These are phyloP conservation scores for Rosa chinensis DNA, from an alignment of 306 rosid genomes.

Conservation along the genomic window DNA sequence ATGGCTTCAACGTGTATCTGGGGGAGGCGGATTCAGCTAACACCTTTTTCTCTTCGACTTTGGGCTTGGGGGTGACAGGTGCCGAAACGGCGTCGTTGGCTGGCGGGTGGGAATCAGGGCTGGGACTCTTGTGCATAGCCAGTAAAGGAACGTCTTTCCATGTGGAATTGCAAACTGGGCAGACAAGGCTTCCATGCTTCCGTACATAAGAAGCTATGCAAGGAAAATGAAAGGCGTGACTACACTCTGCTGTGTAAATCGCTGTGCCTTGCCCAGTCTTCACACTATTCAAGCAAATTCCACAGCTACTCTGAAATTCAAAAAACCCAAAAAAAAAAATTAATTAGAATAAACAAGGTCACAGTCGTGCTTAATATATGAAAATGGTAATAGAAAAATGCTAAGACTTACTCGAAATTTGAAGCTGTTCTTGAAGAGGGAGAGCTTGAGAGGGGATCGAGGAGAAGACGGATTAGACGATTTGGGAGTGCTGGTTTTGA, in stretches of 20 bases:
- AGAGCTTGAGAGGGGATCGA: slow-evolving; percentile 79
- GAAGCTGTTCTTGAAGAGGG: slow-evolving; percentile 94
- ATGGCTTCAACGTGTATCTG: slow-evolving; percentile 31
- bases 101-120: background rate
- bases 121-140: slow-evolving; percentile 56
- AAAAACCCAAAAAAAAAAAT: background rate
- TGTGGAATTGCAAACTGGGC: slow-evolving; percentile 78
- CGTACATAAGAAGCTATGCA: slow-evolving; percentile 75
- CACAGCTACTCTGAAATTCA: slow-evolving; percentile 79
- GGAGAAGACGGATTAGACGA: slow-evolving; percentile 82
- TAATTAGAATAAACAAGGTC: background rate
- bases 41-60: slow-evolving; percentile 23
- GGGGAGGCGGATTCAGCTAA: slow-evolving; percentile 21
- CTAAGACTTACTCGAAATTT: slow-evolving; percentile 64
- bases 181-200: slow-evolving; percentile 62
- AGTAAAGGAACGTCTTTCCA: slow-evolving; percentile 93
- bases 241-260: slow-evolving; percentile 93
- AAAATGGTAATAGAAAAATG: background rate
- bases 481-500: slow-evolving; percentile 6
- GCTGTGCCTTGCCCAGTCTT: slow-evolving; percentile 97
- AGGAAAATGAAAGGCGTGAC: slow-evolving; percentile 91
- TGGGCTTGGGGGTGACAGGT: background rate
- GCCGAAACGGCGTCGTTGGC: background rate
- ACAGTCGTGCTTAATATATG: background rate
- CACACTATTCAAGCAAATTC: slow-evolving; percentile 86